Evolutionary conservation across 2,329 filamentous ascomycete genomes (phyloP).

Genomic region (Xylariomycetidae sp.): DNA sequence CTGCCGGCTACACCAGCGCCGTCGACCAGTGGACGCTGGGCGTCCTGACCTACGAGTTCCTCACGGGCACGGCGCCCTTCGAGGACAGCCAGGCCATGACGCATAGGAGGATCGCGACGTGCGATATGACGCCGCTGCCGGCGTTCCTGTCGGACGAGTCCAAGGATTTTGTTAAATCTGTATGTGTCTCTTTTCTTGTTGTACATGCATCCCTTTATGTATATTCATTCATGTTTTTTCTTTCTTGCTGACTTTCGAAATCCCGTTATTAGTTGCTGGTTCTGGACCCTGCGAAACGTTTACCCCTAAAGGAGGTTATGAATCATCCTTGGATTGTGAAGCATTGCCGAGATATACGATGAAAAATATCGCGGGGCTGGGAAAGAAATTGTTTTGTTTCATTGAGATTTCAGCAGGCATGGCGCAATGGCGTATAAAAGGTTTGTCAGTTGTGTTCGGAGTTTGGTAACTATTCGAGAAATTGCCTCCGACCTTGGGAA

Average conservation of each 20-base stretch:
- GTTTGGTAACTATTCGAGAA: no score
- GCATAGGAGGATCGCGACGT: slow-evolving; percentile 4
- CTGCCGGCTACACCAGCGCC: not conserved
- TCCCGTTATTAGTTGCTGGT: no score
- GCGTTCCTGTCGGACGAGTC: not conserved
- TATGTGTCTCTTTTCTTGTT: not conserved
- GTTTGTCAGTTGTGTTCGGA: no score
- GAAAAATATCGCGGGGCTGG: no score
- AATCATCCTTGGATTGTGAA: not conserved
- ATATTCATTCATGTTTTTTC: not conserved
- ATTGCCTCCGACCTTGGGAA: no score
- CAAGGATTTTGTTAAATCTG: not conserved
- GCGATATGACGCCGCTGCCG: not conserved
- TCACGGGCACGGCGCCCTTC: slow-evolving; percentile 8
- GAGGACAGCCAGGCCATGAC: slow-evolving; percentile 6
- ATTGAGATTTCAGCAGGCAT: no score
- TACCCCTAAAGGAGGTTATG: not conserved
- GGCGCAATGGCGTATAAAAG: no score
- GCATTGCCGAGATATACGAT: no score
- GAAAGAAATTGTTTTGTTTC: no score
- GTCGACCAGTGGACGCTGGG: slow-evolving; percentile 6
- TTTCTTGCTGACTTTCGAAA: no score
- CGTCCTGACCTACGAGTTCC: slow-evolving; percentile 7
- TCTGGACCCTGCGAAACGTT: not conserved
- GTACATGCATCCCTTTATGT: not conserved